Evolutionary conservation across 306 rosid species (phyloP).

Genomic region (Dryas octopetala): DNA sequence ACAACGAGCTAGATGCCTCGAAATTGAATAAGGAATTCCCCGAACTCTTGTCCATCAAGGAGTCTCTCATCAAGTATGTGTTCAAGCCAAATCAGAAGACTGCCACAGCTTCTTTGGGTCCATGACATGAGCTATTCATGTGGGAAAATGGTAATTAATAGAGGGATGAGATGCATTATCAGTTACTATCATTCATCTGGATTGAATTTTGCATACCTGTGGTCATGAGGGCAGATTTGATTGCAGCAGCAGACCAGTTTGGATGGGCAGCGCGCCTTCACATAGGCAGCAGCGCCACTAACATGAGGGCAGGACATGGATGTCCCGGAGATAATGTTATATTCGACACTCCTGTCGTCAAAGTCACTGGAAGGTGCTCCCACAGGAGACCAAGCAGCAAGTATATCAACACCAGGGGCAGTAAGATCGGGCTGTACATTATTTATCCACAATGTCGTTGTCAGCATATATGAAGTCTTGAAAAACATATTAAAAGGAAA

Average conservation of each 20-base stretch:
- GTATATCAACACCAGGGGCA: conserved; percentile 36
- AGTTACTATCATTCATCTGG: too few species aligned
- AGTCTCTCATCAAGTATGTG: conserved; percentile 73
- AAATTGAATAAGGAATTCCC: conserved; percentile 77
- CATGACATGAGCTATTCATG: too few species aligned
- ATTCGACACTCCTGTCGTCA: neutral
- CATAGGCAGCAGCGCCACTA: too few species aligned
- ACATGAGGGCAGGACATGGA: too few species aligned
- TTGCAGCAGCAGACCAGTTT: too few species aligned
- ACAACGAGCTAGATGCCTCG: conserved; percentile 72
- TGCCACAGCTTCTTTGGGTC: neutral
- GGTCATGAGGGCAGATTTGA: too few species aligned
- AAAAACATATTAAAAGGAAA: neutral
- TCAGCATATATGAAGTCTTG: neutral
- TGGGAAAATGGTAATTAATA: too few species aligned
- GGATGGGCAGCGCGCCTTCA: too few species aligned
- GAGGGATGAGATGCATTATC: too few species aligned
- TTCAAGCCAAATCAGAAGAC: conserved; percentile 66
- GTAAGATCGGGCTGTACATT: conserved; percentile 31
- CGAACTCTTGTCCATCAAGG: conserved; percentile 74
- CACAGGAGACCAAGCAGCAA: conserved; percentile 39
- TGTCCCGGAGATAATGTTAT: too few species aligned
- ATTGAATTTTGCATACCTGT: too few species aligned
- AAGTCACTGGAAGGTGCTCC: conserved; percentile 10
- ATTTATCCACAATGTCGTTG: neutral